phyloP scores from a whole-genome alignment of 2,329 filamentous ascomycete genomes.

The Botrytis porri region DNA sequence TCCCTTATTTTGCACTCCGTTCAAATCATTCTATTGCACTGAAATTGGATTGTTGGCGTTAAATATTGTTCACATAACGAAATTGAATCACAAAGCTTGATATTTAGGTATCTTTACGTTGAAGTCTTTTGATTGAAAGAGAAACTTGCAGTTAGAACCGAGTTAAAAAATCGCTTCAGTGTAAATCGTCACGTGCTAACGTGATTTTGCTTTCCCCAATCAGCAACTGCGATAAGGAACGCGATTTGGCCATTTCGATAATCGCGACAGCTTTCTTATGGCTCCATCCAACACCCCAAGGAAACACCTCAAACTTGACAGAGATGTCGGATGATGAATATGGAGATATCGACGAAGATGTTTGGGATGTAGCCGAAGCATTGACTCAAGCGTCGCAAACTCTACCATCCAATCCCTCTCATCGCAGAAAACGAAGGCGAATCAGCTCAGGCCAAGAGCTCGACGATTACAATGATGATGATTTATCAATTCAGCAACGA shows the following conservation, averaged over 20 bases:
- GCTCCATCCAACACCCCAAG: not conserved
- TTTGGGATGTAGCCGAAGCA: constrained; percentile 18
- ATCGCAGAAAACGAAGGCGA: constrained; percentile 20
- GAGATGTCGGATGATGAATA: constrained; percentile 20
- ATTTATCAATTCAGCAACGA: not conserved
- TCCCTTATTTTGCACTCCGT: not conserved
- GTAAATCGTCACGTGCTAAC: constrained; percentile 1
- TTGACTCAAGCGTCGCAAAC: constrained; percentile 22
- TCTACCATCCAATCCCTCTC: not conserved
- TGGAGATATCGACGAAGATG: constrained; percentile 20
- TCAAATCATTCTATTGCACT: not conserved
- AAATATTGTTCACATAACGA: not conserved
- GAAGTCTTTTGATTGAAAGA: not conserved
- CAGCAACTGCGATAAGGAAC: constrained; percentile 10
- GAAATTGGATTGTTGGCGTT: not conserved
- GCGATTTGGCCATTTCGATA: constrained; percentile 8
- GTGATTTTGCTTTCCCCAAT: constrained; percentile 5
- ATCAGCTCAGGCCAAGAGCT: not conserved
- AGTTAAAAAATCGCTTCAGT: not conserved
- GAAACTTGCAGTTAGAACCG: not conserved
- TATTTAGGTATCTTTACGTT: not conserved
- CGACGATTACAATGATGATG: constrained; percentile 7
- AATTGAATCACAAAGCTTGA: not conserved
- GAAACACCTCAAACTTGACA: not conserved
- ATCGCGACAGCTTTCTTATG: not conserved